Percentiles rank a stretch among this genome's conserved stretches.
Evolutionary conservation across 345 rosid species (phyloP).

Genomic region (Geranium brycei): DNA sequence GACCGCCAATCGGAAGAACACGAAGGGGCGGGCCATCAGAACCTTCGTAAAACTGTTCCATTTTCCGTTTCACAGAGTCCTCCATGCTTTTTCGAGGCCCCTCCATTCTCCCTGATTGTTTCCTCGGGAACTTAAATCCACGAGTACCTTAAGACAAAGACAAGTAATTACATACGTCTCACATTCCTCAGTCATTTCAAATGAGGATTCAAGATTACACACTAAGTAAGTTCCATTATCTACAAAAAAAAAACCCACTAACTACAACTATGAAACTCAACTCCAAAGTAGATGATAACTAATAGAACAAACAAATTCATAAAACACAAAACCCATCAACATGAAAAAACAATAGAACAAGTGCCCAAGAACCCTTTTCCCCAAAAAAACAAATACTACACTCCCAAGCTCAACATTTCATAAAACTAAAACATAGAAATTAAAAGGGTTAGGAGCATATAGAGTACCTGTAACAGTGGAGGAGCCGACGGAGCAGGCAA

Average conservation of each 20-base stretch:
- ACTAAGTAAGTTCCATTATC: too few relatives aligned
- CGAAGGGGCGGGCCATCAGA: conserved; percentile 87
- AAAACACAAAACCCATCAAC: too few relatives aligned
- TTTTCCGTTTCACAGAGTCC: conserved; percentile 86
- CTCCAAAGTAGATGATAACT: too few relatives aligned
- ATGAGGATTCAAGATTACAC: too few relatives aligned
- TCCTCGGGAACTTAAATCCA: conserved; percentile 38
- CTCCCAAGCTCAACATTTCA: too few relatives aligned
- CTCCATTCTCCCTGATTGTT: conserved; percentile 48
- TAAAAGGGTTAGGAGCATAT: too few relatives aligned
- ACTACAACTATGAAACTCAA: too few relatives aligned
- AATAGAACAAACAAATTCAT: neutral
- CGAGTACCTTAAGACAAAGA: conserved; percentile 22
- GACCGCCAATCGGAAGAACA: conserved; percentile 88
- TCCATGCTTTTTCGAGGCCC: conserved; percentile 91
- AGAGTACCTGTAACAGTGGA: neutral
- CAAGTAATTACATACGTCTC: neutral
- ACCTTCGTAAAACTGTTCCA: conserved; percentile 97
- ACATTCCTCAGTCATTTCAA: neutral
- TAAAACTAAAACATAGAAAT: too few relatives aligned
- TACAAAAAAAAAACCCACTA: too few relatives aligned
- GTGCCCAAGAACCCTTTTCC: too few relatives aligned
- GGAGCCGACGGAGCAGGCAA: neutral
- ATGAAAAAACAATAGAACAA: too few relatives aligned
- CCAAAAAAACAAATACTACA: too few relatives aligned